A percentile compares a stretch with the other conserved stretches of the same genome.
phyloP scores from a whole-genome alignment of 148 eudicot genomes.

The Rhododendron ferrugineum region DNA sequence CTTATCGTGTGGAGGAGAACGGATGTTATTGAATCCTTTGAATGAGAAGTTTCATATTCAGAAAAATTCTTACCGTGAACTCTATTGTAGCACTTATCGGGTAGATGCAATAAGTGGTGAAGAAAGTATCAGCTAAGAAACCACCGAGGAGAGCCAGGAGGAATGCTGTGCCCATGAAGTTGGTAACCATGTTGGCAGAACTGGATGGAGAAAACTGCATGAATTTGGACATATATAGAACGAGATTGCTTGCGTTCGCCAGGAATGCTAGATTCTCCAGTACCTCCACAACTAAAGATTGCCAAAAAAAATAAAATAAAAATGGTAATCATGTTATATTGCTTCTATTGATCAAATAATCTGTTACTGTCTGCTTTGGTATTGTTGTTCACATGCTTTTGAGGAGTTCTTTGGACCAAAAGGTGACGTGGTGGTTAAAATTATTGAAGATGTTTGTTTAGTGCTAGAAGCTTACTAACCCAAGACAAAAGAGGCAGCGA shows the following conservation, averaged over 20 bases:
- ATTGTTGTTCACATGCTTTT: background rate
- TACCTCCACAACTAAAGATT: constrained; percentile 59
- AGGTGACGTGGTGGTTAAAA: background rate
- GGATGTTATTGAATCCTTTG: background rate
- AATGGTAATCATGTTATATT: background rate
- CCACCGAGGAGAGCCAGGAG: constrained; percentile 88
- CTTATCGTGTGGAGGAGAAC: background rate
- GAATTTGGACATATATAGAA: constrained; percentile 52
- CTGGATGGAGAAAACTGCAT: constrained; percentile 76
- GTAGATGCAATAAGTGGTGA: constrained; percentile 62
- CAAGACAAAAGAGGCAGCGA: constrained; percentile 64
- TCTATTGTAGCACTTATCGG: constrained; percentile 62
- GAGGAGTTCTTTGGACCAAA: background rate
- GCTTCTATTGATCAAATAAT: background rate
- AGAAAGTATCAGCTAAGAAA: constrained; percentile 73
- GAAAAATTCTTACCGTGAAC: constrained; percentile 46
- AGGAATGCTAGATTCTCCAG: constrained; percentile 82
- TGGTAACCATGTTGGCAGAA: constrained; percentile 74
- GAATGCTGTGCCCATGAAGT: constrained; percentile 92
- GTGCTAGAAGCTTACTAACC: constrained; percentile 31
- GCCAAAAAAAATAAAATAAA: background rate
- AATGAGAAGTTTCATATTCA: background rate
- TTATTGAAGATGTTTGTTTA: background rate
- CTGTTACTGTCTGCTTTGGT: background rate
- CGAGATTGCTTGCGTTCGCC: constrained; percentile 90